Percentiles rank a stretch among this genome's conserved stretches.
phyloP scores from a whole-genome alignment of 1,284 basidiomycete species.

The Abortiporus biennis region DNA sequence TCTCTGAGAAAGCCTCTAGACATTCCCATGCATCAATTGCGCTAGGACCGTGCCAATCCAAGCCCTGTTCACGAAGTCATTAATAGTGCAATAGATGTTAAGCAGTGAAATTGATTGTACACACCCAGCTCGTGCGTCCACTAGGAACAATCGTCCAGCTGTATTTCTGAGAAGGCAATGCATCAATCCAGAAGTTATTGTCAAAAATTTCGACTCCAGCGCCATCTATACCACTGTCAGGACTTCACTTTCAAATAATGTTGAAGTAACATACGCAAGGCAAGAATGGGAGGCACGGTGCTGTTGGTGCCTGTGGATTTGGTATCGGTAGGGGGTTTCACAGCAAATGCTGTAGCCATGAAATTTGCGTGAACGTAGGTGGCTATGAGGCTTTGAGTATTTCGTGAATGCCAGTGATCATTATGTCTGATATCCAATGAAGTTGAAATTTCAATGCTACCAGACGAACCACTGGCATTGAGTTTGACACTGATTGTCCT shows the following conservation, averaged over 20 bases:
- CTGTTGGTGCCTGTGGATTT: too few relatives aligned
- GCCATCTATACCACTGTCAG: constrained; percentile 47
- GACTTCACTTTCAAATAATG: not conserved
- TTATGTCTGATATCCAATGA: too few relatives aligned
- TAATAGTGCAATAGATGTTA: not conserved
- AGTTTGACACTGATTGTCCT: too few relatives aligned
- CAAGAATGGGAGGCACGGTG: constrained; percentile 55
- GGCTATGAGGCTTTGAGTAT: constrained; percentile 34
- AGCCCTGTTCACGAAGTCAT: constrained; percentile 52
- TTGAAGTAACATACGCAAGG: constrained; percentile 55
- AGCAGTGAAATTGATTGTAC: constrained; percentile 9
- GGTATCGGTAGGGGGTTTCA: constrained; percentile 41
- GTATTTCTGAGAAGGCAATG: constrained; percentile 47
- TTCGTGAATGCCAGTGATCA: constrained; percentile 30
- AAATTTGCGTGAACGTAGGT: constrained; percentile 53
- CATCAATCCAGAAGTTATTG: constrained; percentile 50
- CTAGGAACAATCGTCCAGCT: constrained; percentile 72
- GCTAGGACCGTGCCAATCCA: constrained; percentile 83
- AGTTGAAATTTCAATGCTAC: not conserved
- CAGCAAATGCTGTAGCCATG: constrained; percentile 52
- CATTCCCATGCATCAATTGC: constrained; percentile 53
- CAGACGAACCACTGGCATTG: too few relatives aligned
- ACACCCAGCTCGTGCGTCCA: constrained; percentile 72
- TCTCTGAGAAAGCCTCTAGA: constrained; percentile 45
- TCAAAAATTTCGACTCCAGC: constrained; percentile 68